Base-by-base conservation (phyloP, 2,329 filamentous ascomycete genomes). In the Alternaria ethzedia region DNA sequence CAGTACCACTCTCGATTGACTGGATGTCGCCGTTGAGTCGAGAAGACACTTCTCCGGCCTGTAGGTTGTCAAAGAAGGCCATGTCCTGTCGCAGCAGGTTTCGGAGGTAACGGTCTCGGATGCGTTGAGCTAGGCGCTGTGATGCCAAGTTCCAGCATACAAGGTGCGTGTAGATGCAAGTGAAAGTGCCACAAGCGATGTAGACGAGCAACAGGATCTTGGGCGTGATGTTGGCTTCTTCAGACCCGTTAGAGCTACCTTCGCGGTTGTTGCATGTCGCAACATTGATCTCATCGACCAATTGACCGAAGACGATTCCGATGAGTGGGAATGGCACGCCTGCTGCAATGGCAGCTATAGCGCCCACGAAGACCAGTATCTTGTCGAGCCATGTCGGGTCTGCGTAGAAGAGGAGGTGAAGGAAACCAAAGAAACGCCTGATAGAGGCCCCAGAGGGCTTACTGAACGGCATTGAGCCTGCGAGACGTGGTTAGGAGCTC, bases 1-100 rank as follows among this genome's bases (percentile, higher is more conserved):
- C 89, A 0, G 89, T 91, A 13, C 90, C 90, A 0, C 86, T 85
- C 70, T 90, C 89, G 55, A 92, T 87, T 1, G 87, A 86, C 62
- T 89, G 86, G 32, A 91, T 89, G 70, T 92, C 89, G 57, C 84
- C 83, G 71, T 89, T 89, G 46, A 92, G 84, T 17, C 89, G 83
- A 9, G 87, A 86, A 2, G 87, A 85, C 12, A 91, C 86, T 74
- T 91, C 87, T 15, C 89, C 89, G 0, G 88, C 84, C 50, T 87
- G 85, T 10, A 89, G 82, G 13, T 83, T 84, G 70, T 91, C 89
- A 72, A 91, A 90, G 74, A 87, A 91, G 13, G 87, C 81, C 1
- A 88, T 84, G 59, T 90, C 88, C 71, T 91, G 88, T 51, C 84
- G 81, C 13, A 91, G 80, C 17, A 91, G 77, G 17, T 83, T 85